Evolutionary conservation across 257 asterid genomes (phyloP).

Genomic region (Agastache rugosa): DNA sequence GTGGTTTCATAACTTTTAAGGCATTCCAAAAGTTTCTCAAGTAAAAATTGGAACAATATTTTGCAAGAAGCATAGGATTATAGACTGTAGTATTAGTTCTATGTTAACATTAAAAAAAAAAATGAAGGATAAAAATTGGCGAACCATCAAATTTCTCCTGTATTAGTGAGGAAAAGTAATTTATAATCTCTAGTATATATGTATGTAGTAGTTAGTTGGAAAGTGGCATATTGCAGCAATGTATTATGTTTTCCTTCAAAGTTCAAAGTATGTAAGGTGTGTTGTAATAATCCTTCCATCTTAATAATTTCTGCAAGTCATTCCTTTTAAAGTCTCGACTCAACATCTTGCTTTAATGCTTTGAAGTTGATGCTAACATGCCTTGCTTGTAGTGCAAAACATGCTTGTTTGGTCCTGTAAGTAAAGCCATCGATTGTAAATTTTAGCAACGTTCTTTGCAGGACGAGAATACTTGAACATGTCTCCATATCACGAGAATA

Average conservation of each 20-base stretch:
- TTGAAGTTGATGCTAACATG: constrained; percentile 24
- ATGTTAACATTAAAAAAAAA: neutral
- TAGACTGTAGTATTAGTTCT: neutral
- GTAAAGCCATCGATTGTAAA: constrained; percentile 17
- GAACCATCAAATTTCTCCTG: neutral
- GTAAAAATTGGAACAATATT: neutral
- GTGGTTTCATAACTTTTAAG: neutral
- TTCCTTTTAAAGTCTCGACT: neutral
- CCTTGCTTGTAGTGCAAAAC: constrained; percentile 38
- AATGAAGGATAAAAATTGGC: neutral
- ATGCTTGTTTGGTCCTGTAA: constrained; percentile 33
- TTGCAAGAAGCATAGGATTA: neutral
- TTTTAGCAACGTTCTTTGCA: neutral
- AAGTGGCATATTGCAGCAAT: neutral
- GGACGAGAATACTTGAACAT: neutral
- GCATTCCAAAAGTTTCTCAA: neutral
- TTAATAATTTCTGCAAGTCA: constrained; percentile 23
- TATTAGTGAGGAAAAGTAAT: neutral
- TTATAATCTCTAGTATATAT: neutral
- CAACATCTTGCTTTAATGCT: constrained; percentile 28
- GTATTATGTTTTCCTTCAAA: constrained; percentile 6
- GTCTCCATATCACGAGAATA: too few species aligned
- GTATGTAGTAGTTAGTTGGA: constrained; percentile 9
- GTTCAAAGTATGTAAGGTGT: constrained; percentile 1
- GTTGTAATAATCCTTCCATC: constrained; percentile 28